Conservation (phyloP, 2,329 filamentous ascomycete species). For the Teratosphaeria gauchensis region DNA sequence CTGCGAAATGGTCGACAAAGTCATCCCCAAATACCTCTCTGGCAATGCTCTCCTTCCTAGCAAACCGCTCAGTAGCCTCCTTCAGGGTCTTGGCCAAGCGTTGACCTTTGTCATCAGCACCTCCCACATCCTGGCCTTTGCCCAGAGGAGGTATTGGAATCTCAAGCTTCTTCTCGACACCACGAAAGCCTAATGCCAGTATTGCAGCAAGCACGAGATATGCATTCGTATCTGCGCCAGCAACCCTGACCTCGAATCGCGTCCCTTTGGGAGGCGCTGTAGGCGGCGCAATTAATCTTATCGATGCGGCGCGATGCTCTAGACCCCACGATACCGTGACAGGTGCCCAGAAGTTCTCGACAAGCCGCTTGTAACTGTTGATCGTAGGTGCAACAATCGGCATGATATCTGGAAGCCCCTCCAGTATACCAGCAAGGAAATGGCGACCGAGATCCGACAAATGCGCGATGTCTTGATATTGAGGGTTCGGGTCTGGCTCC, state of each 20-base stretch:
- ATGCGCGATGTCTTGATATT: conserved; percentile 64
- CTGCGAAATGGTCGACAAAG: conserved; percentile 92
- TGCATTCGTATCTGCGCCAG: conserved; percentile 88
- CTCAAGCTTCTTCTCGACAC: conserved; percentile 82
- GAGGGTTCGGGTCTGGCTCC: conserved; percentile 58
- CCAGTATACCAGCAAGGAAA: conserved; percentile 83
- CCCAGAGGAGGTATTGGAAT: conserved; percentile 75
- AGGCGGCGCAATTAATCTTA: conserved; percentile 81
- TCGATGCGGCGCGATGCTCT: conserved; percentile 85
- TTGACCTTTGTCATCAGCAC: conserved; percentile 58
- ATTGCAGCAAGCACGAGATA: conserved; percentile 80
- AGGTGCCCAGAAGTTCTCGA: conserved; percentile 98
- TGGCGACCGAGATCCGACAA: conserved; percentile 84
- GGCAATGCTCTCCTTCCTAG: conserved; percentile 70
- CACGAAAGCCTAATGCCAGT: conserved; percentile 78
- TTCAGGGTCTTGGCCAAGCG: conserved; percentile 75
- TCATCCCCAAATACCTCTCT: conserved; percentile 86
- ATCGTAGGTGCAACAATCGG: conserved; percentile 86
- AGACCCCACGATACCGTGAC: conserved; percentile 96
- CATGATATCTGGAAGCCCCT: conserved; percentile 90
- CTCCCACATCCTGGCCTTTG: conserved; percentile 73
- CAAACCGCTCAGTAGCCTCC: conserved; percentile 75
- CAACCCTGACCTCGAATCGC: conserved; percentile 83
- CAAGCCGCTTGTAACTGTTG: conserved; percentile 95
- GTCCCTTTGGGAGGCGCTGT: conserved; percentile 77